Evolutionary conservation across 2,329 filamentous ascomycete species (phyloP), one percentile per base, ranked within the genome.

Genomic region (Sporothrix protearum): DNA sequence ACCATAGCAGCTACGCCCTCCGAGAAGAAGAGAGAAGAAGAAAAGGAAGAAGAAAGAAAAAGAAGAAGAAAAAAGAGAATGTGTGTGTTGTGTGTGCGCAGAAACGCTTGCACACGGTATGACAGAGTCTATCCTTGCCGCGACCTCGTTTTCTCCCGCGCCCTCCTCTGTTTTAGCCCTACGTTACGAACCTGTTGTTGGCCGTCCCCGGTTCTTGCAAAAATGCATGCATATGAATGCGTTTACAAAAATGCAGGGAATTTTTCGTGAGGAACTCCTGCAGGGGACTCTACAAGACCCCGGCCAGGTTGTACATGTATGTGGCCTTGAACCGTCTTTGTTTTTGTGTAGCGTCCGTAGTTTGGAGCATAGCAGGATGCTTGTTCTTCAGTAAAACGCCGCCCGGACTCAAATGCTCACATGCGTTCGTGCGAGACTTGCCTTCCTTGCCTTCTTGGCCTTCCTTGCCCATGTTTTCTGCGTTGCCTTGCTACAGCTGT

Each of bases 191-290:
- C 64, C 47, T 68, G 7, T 36, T 49, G 28, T 33, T 10, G 64
- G 12, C 47, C 45, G 28, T 68, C 47, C 30, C 64, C 30, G 47
- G 64, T 68, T 53, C 12, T 53, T 57, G 53, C 53, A 57, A 57
- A 57, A 57, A 57, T n/a, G 53, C 53, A 33, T 57, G 28, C 53
- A 57, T 57, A 33, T 7, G n/a, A 42, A 53, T 22, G 8, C 8
- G 19, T 53, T 53, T 53, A 53, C 49, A 12, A 53, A 9, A 4
- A 53, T 12, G 25, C 51, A 14, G 14, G 51, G 39, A 42, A 42
- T 9, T 4, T 9, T 55, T 30, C 19, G 9, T 25, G 30, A 55
- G 25, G 30, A 22, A 39, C 16, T 22, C 57, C 57, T 33, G 57
- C 33, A 61, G 14, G 57, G 57, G 57, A 33, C 57, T 63, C 57